phyloP scores from a whole-genome alignment of 2,329 filamentous ascomycete species.

The Herpotrichia juniperi region DNA sequence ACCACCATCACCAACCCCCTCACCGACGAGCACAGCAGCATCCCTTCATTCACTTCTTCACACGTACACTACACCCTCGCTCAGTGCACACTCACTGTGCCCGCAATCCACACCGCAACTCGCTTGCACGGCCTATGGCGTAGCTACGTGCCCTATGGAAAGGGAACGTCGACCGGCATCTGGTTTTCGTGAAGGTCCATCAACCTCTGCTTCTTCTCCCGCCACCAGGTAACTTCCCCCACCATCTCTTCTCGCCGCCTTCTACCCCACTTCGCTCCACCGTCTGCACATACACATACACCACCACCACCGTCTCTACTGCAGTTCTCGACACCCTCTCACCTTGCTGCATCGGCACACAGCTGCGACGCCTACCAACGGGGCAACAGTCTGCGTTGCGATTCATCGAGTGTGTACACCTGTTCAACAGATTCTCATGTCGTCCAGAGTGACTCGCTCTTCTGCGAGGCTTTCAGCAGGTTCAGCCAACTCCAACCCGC shows the following conservation, averaged over 20 bases:
- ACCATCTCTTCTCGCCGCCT: constrained; percentile 13
- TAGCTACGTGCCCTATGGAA: constrained; percentile 34
- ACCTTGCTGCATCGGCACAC: constrained; percentile 31
- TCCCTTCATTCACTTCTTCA: background rate
- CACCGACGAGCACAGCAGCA: background rate
- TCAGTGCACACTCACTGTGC: constrained; percentile 5
- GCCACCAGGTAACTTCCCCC: constrained; percentile 31
- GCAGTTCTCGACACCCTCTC: constrained; percentile 17
- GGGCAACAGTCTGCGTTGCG: constrained; percentile 37
- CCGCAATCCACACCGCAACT: constrained; percentile 29
- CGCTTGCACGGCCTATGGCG: constrained; percentile 48
- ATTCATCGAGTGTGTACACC: constrained; percentile 32
- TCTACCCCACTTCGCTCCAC: constrained; percentile 4
- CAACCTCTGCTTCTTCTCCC: constrained; percentile 18
- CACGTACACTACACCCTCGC: background rate
- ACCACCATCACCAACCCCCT: background rate
- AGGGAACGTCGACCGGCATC: constrained; percentile 29
- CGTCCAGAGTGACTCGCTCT: constrained; percentile 94
- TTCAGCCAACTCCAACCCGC: constrained; percentile 47
- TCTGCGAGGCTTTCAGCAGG: constrained; percentile 87
- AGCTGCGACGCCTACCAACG: constrained; percentile 33
- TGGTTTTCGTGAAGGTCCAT: constrained; percentile 28
- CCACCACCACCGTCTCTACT: constrained; percentile 6
- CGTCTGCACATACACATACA: constrained; percentile 5
- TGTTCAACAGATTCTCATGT: constrained; percentile 74